Conservation (phyloP, 352 stramenopile genomes). For the Elongisporangium anandrum region DNA sequence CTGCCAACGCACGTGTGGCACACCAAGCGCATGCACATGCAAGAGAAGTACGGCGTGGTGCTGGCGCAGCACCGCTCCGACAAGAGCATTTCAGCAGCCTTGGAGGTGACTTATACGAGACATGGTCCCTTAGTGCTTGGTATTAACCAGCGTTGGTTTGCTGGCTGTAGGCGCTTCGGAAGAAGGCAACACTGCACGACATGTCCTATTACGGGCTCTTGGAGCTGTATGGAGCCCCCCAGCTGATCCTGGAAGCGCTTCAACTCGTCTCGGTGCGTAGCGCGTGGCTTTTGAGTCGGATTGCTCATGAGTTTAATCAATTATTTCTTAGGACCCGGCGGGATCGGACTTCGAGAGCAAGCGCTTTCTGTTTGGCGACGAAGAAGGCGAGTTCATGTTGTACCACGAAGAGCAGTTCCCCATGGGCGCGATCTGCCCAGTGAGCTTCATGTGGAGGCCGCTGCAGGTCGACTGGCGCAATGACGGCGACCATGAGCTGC, state of each 20-base stretch:
- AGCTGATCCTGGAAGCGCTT: slow-evolving; percentile 55
- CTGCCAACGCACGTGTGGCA: slow-evolving; percentile 72
- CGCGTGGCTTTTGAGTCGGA: too few relatives aligned
- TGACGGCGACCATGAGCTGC: slow-evolving; percentile 8
- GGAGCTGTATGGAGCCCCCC: slow-evolving; percentile 53
- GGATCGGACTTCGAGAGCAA: slow-evolving; percentile 62
- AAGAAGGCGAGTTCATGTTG: slow-evolving; percentile 51
- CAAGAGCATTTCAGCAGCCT: too few relatives aligned
- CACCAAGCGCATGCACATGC: slow-evolving; percentile 68
- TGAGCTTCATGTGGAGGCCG: slow-evolving; percentile 75
- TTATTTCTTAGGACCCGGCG: slow-evolving; percentile 31
- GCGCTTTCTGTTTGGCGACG: slow-evolving; percentile 37
- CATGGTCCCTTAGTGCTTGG: not conserved
- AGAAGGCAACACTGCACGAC: slow-evolving; percentile 52
- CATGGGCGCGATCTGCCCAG: slow-evolving; percentile 52
- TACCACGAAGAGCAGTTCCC: slow-evolving; percentile 57
- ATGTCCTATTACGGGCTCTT: slow-evolving; percentile 61
- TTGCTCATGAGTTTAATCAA: too few relatives aligned
- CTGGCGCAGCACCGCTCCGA: too few relatives aligned
- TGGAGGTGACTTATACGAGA: slow-evolving; percentile 17
- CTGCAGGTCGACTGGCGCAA: slow-evolving; percentile 24
- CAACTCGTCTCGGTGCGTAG: slow-evolving; percentile 42
- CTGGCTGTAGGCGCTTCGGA: slow-evolving; percentile 28
- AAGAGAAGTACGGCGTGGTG: too few relatives aligned
- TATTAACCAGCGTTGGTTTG: not conserved